Base-by-base conservation (phyloP, 805 yeast genomes). In the Saturnispora mendoncae region DNA sequence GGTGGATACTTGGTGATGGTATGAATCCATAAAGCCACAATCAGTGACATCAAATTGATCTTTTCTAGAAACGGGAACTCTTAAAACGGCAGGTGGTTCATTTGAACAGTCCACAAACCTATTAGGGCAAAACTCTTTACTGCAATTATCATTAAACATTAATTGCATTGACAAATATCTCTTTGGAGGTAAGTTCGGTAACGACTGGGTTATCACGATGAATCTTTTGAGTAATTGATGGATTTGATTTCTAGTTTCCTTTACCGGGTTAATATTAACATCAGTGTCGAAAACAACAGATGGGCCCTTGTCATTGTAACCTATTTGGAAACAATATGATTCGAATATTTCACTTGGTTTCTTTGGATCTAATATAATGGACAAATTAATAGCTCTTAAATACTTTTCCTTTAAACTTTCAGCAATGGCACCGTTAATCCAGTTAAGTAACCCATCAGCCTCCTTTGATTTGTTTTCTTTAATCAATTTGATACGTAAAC, bases 341-440 rank as follows among this genome's bases (percentile, higher is more conserved):
- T 78, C 84, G 31, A 59, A 53, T 4, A 75, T 48, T 0, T 64
- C 63, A 4, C 55, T 52, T 3, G 78, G 78, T 4, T 62, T 53
- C 3, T 50, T 46, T 27, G 66, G 67, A 46, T 72, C 69, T 6
- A 66, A 49, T 39, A 67, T 63, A 4, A 76, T 65, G 0, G 70
- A 69, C 19, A 78, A 55, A 36, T 70, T 65, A 24, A 76, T 43
- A 0, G 71, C 68, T 42, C 66, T 61, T 30, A 76, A 51, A 44
- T 64, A 69, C 24, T 67, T 63, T 21, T 54, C 49, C 19, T 60
- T 61, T 2, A 78, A 54, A 0, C 76, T 66, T 36, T 69, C 71
- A 31, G 61, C 55, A 4, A 71, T 65, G 8, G 80, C 75, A 18
- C 56, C 56, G 28, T 77, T 77, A 19, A 78, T 50, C 80, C 82